These are phyloP conservation scores for Eragrostis tef DNA, from an alignment of 202 grass and related monocot species.

Conservation along the genomic window DNA sequence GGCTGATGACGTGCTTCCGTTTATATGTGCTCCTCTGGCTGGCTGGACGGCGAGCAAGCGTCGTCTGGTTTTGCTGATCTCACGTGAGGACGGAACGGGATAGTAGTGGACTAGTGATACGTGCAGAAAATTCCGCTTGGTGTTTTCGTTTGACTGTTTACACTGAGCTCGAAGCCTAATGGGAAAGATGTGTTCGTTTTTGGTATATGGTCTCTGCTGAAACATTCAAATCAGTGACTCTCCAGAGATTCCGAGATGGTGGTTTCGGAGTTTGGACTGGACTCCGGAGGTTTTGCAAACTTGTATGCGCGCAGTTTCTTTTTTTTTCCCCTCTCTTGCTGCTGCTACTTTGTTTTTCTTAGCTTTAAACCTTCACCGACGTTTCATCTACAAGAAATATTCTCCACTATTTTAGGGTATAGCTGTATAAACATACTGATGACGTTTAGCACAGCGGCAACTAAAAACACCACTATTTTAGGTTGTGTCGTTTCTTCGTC, in stretches of 20 bases:
- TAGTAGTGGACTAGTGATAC: background rate
- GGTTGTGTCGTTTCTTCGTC: too few relatives aligned
- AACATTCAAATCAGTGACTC: background rate
- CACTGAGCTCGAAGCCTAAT: background rate
- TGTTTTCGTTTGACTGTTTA: background rate
- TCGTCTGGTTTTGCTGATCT: constrained; percentile 14
- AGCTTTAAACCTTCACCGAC: too few relatives aligned
- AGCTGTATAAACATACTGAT: too few relatives aligned
- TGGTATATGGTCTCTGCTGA: background rate
- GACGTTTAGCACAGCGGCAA: too few relatives aligned
- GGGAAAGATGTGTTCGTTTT: background rate
- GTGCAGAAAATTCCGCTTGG: constrained; percentile 17
- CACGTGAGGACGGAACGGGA: background rate
- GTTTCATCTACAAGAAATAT: too few relatives aligned
- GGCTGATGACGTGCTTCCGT: background rate
- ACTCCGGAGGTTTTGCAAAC: too few relatives aligned
- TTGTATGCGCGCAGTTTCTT: too few relatives aligned
- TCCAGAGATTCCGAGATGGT: background rate
- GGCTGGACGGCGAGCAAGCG: background rate
- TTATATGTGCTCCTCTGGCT: background rate
- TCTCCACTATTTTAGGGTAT: too few relatives aligned
- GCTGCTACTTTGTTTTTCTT: too few relatives aligned
- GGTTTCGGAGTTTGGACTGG: background rate
- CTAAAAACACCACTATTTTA: too few relatives aligned
- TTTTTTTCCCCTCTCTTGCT: too few relatives aligned